These are phyloP conservation scores for Collybia sordida DNA, from an alignment of 768 basidiomycete species.

Conservation along the genomic window DNA sequence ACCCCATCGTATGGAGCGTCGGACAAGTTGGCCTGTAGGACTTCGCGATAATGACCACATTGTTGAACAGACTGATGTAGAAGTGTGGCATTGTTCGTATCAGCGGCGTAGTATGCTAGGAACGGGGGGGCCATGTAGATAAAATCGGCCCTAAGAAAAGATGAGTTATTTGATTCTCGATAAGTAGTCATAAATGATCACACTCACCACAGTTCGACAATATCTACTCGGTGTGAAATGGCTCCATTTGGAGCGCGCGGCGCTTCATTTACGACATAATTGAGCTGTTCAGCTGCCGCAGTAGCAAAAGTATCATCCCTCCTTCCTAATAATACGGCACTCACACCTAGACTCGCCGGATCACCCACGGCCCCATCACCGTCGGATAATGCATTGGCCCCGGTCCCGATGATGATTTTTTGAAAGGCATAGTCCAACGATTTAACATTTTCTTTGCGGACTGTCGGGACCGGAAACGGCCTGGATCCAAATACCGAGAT, in stretches of 20 bases:
- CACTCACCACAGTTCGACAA: constrained; percentile 51
- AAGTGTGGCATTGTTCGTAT: constrained; percentile 26
- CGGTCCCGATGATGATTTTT: constrained; percentile 19
- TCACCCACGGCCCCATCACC: constrained; percentile 53
- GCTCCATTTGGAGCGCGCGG: constrained; percentile 44
- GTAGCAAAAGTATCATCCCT: constrained; percentile 26
- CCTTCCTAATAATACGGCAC: constrained; percentile 41
- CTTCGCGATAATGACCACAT: constrained; percentile 45
- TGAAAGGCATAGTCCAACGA: constrained; percentile 16
- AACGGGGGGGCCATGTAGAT: constrained; percentile 59
- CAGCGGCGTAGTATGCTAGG: constrained; percentile 53
- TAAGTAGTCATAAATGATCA: background rate
- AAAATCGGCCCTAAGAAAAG: constrained; percentile 48
- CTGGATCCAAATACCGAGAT: constrained; percentile 24
- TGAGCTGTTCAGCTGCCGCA: constrained; percentile 39
- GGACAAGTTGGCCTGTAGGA: constrained; percentile 31
- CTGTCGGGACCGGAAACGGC: constrained; percentile 23
- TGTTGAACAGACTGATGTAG: constrained; percentile 48
- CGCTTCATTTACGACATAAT: constrained; percentile 39
- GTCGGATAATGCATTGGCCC: constrained; percentile 24
- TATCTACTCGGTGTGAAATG: constrained; percentile 50
- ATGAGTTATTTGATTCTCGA: background rate
- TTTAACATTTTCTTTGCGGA: constrained; percentile 11
- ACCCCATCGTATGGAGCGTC: constrained; percentile 6
- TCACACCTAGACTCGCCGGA: constrained; percentile 51